Conservation (phyloP, 1,284 basidiomycete genomes). For the Ustilago shanxiensis region DNA sequence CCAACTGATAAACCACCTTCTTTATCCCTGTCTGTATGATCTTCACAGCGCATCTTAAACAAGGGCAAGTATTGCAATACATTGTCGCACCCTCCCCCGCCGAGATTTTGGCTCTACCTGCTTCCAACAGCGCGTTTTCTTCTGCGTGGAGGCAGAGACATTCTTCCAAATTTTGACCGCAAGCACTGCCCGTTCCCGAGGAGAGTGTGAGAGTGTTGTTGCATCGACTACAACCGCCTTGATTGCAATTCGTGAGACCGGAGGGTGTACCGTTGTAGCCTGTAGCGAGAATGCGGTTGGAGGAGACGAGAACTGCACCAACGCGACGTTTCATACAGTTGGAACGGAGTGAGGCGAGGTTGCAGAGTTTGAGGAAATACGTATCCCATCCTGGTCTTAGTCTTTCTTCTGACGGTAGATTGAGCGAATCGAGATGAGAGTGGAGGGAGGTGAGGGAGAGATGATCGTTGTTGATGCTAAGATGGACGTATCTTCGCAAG, state of each 20-base stretch:
- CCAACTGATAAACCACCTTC: slow-evolving; percentile 93
- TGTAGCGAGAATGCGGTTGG: slow-evolving; percentile 84
- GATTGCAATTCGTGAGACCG: slow-evolving; percentile 75
- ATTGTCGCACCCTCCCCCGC: slow-evolving; percentile 77
- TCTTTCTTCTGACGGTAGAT: slow-evolving; percentile 89
- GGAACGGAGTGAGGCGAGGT: slow-evolving; percentile 65
- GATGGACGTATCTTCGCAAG: slow-evolving; percentile 71
- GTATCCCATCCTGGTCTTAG: slow-evolving; percentile 69
- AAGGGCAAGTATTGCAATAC: slow-evolving; percentile 94
- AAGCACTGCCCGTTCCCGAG: slow-evolving; percentile 40
- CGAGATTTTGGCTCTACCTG: slow-evolving; percentile 76
- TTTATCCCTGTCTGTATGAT: slow-evolving; percentile 94
- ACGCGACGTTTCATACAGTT: slow-evolving; percentile 91
- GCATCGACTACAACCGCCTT: slow-evolving; percentile 67
- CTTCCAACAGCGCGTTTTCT: slow-evolving; percentile 95
- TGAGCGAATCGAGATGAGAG: slow-evolving; percentile 77
- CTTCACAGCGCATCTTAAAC: slow-evolving; percentile 93
- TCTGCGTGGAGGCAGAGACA: slow-evolving; percentile 98
- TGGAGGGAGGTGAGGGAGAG: slow-evolving; percentile 75
- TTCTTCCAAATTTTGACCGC: slow-evolving; percentile 78
- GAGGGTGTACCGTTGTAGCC: slow-evolving; percentile 98
- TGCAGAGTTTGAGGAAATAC: slow-evolving; percentile 69
- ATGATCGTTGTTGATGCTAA: slow-evolving; percentile 82
- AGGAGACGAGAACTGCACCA: slow-evolving; percentile 90
- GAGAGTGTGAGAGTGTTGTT: slow-evolving; percentile 51